Percentiles rank a stretch among this genome's conserved stretches.
Evolutionary conservation across 306 rosid genomes (phyloP).

Genomic region (Boehmeria nivea): DNA sequence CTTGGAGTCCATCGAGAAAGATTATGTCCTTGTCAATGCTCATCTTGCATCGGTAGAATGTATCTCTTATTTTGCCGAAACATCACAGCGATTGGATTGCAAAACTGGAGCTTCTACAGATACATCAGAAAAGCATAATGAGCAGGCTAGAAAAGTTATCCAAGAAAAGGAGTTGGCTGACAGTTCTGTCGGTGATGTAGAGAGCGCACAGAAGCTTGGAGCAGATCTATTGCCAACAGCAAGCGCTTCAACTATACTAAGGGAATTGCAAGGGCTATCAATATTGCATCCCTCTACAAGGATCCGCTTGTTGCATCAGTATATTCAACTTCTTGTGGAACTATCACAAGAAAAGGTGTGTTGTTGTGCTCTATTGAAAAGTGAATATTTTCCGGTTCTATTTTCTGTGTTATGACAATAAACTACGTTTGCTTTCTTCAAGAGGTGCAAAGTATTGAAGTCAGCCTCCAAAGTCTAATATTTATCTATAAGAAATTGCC

Average conservation of each 20-base stretch:
- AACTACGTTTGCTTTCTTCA: too few species aligned
- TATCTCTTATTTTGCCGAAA: slow-evolving; percentile 54
- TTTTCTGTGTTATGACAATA: too few species aligned
- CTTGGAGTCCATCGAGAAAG: slow-evolving; percentile 79
- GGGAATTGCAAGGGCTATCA: slow-evolving; percentile 52
- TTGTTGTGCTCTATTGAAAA: not conserved
- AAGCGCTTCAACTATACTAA: slow-evolving; percentile 31
- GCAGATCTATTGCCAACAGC: slow-evolving; percentile 28
- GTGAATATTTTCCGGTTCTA: not conserved
- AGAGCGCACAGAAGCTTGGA: slow-evolving; percentile 26
- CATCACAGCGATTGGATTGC: slow-evolving; percentile 42
- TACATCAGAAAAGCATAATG: slow-evolving; percentile 29
- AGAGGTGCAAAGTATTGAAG: too few species aligned
- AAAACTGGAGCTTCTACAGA: slow-evolving; percentile 29
- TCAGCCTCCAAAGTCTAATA: too few species aligned
- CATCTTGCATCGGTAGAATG: slow-evolving; percentile 50
- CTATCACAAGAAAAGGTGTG: slow-evolving; percentile 64
- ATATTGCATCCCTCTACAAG: slow-evolving; percentile 55
- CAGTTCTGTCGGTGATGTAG: slow-evolving; percentile 26
- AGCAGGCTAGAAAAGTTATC: slow-evolving; percentile 30
- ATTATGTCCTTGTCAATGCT: slow-evolving; percentile 65
- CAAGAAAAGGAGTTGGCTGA: slow-evolving; percentile 27
- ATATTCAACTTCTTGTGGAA: slow-evolving; percentile 57
- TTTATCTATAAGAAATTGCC: too few species aligned
- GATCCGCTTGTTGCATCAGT: slow-evolving; percentile 54